Base-by-base conservation (phyloP, 208 protist genomes). In the Acanthamoeba royreba region DNA sequence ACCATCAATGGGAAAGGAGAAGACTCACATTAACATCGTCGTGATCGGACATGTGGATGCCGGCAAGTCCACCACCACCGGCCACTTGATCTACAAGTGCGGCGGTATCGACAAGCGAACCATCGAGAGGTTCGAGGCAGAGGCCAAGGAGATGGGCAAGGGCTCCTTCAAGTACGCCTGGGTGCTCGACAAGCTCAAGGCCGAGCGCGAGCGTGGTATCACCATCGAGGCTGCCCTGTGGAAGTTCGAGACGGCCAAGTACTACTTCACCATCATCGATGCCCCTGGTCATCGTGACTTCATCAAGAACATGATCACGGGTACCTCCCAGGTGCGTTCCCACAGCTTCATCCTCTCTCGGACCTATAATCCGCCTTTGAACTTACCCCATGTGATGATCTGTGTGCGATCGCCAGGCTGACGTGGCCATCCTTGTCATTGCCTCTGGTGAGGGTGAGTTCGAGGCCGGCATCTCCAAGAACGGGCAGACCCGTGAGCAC, bases 261-360 rank as follows among this genome's bases (percentile, higher is more conserved):
- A 98, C 96, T 98, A 99, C 96, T 99, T 99, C 97, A 99, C 99
- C 81, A 98, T 99, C 97, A 99, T 99, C 95, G 99, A 99, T 97
- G 99, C 99, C 95, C 99, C 99, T 35, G 99, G 99, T 33, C 99
- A 99, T 94, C 97, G 99, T 93, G 99, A 99, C 97, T 99, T 99
- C 97, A 99, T 99, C 93, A 99, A 99, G 97, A 99, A 99, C 98
- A 99, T 99, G 99, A 99, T 99, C 96, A 99, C 98, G 85, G 99
- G 99, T 94, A 47, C 85, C 49, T 72, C 85, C 13, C 53, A 93
- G 96, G 49, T 55, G n/a, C n/a, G n/a, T n/a, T n/a, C n/a, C n/a
- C n/a, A n/a, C n/a, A n/a, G n/a, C n/a, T n/a, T n/a, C n/a, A n/a
- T n/a, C n/a, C n/a, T n/a, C n/a, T n/a, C n/a, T n/a, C n/a, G n/a